Base-by-base conservation (phyloP, 495 filamentous ascomycete species). In the Aspergillus avenaceus region DNA sequence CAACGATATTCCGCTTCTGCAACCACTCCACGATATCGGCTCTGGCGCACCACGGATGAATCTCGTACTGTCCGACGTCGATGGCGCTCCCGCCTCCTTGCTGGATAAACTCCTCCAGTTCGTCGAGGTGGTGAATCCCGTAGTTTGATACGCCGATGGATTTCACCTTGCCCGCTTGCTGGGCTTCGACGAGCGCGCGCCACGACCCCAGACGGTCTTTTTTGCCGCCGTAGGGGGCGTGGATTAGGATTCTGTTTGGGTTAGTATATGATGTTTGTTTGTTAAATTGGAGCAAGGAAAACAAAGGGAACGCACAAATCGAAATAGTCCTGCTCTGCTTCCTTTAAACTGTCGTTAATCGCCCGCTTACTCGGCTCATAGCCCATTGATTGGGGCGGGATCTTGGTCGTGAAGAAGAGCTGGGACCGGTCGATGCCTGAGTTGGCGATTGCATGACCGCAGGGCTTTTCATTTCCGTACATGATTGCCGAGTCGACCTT, bases 21-120 rank as follows among this genome's bases (percentile, higher is more conserved):
- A 83, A 84, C 86, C 91, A 95, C 51, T 84, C 74, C 9, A 81
- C 81, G 28, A 97, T 90, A 58, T 91, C 87, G 2, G 73, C 72
- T 11, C 87, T 77, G 21, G 84, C 76, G 9, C 85, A 77, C 88
- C 88, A 96, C 0, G 91, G 91, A 56, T 97, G 91, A 14, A 96
- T 62, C 65, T 96, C 91, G 55, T 87, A 87, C 65, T 95, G 91
- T 8, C 88, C 89, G 3, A 95, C 87, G 49, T 82, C 85, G 54
- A 97, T 76, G 16, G 89, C 73, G 14, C 87, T 87, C 12, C 84
- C 88, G 48, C 81, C 83, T 5, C 85, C 86, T 50, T 80, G 71
- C 52, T 81, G 77, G 58, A 91, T 90, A 56, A 88, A 85, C 54
- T 63, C 69, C 58, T 95, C 87, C 36, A 96, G 68, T 45, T 81